Percentiles rank a stretch among this genome's conserved stretches.
Conservation (phyloP, 2,329 filamentous ascomycete genomes). For the Colletotrichum falcatum region DNA sequence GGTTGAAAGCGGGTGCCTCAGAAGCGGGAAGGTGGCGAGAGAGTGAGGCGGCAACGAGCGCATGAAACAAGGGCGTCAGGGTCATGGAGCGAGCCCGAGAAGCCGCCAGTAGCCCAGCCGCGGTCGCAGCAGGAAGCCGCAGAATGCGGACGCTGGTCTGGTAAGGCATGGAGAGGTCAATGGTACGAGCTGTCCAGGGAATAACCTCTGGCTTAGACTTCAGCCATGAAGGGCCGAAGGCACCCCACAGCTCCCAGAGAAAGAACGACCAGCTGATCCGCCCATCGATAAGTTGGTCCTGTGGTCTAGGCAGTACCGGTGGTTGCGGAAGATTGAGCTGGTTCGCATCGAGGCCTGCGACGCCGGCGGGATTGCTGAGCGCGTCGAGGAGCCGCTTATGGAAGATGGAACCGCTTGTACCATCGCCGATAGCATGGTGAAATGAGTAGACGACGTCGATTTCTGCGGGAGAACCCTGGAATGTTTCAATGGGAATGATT, state of each 20-base stretch:
- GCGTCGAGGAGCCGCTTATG: conserved; percentile 60
- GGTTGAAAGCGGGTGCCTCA: conserved; percentile 51
- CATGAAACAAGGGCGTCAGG: conserved; percentile 63
- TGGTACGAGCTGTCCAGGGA: conserved; percentile 54
- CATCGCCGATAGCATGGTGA: conserved; percentile 67
- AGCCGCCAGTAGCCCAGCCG: conserved; percentile 51
- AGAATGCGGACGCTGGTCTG: conserved; percentile 53
- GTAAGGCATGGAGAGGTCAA: conserved; percentile 53
- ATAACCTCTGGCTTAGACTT: conserved; percentile 42
- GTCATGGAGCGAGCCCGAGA: conserved; percentile 58
- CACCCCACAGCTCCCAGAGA: conserved; percentile 53
- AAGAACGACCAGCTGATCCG: conserved; percentile 56
- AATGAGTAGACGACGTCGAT: conserved; percentile 61
- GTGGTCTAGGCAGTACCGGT: conserved; percentile 51
- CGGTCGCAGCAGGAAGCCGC: conserved; percentile 47
- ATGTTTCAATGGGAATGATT: conserved; percentile 43
- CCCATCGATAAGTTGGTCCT: conserved; percentile 58
- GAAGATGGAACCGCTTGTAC: conserved; percentile 61
- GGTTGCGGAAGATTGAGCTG: conserved; percentile 49
- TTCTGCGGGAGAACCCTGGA: conserved; percentile 22
- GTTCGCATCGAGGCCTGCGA: not conserved
- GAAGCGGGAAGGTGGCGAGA: conserved; percentile 51
- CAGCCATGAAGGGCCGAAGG: conserved; percentile 56
- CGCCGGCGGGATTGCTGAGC: conserved; percentile 48
- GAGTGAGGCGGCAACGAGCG: conserved; percentile 57